Percentiles rank a stretch among this genome's conserved stretches.
Evolutionary conservation across 2,329 filamentous ascomycete genomes (phyloP).

Genomic region (Sclerotinia trifoliorum): DNA sequence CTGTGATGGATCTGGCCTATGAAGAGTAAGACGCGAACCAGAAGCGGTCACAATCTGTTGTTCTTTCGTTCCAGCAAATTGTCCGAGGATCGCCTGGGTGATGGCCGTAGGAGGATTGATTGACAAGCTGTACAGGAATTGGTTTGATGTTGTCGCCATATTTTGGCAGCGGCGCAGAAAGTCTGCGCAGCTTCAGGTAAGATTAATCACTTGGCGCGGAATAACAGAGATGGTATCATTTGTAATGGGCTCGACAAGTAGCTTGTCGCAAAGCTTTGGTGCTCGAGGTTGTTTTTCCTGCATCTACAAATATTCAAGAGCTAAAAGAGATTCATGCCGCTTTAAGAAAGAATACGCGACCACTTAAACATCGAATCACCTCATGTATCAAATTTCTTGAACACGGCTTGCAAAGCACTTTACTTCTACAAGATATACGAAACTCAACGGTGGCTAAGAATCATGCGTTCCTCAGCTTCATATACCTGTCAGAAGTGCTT

Average conservation of each 20-base stretch:
- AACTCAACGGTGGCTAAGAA: not conserved
- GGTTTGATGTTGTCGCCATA: slow-evolving; percentile 97
- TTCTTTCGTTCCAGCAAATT: slow-evolving; percentile 94
- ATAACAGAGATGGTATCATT: slow-evolving; percentile 28
- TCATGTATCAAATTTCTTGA: slow-evolving; percentile 16
- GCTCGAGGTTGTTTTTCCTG: slow-evolving; percentile 15
- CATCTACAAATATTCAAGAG: slow-evolving; percentile 18
- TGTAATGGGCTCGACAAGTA: slow-evolving; percentile 28
- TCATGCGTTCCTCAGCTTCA: slow-evolving; percentile 34
- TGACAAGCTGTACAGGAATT: slow-evolving; percentile 98
- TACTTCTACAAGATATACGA: not conserved
- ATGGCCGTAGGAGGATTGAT: slow-evolving; percentile 89
- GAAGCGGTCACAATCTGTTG: slow-evolving; percentile 96
- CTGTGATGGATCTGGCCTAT: slow-evolving; percentile 80
- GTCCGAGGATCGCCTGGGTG: slow-evolving; percentile 86
- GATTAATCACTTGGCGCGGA: slow-evolving; percentile 8
- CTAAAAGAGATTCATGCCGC: slow-evolving; percentile 21
- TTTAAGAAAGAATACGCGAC: slow-evolving; percentile 24
- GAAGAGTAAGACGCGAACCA: slow-evolving; percentile 82
- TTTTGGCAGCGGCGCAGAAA: slow-evolving; percentile 35
- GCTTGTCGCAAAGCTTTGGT: slow-evolving; percentile 30
- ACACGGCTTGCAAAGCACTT: not conserved
- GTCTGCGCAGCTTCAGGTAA: slow-evolving; percentile 34
- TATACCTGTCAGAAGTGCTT: slow-evolving; percentile 40
- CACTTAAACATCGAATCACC: slow-evolving; percentile 20